phyloP scores from a whole-genome alignment of 1,139 yeast species.

The Hyphopichia buzzinii region DNA sequence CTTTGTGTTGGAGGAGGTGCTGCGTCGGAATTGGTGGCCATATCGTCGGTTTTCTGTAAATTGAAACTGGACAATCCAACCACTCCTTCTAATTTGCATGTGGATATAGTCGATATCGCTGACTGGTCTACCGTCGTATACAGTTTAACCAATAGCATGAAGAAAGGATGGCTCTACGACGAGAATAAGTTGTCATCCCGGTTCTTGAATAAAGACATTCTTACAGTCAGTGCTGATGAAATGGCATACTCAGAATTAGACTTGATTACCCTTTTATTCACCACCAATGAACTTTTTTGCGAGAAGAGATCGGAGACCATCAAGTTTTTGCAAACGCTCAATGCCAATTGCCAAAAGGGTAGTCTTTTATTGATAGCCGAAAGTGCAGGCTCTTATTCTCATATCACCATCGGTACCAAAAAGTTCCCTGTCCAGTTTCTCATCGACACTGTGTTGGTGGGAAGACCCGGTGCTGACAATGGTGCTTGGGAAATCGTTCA shows the following conservation, averaged over 20 bases:
- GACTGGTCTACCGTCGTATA: slow-evolving; percentile 64
- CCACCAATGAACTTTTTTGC: slow-evolving; percentile 78
- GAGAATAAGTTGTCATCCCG: slow-evolving; percentile 36
- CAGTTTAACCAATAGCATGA: slow-evolving; percentile 41
- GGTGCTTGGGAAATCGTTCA: slow-evolving; percentile 69
- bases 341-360: slow-evolving; percentile 48
- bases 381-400: slow-evolving; percentile 88
- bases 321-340: slow-evolving; percentile 53
- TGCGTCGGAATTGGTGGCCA: slow-evolving; percentile 74
- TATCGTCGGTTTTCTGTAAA: slow-evolving; percentile 58
- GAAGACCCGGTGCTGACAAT: slow-evolving; percentile 44
- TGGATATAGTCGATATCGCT: slow-evolving; percentile 71
- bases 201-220: slow-evolving; percentile 54
- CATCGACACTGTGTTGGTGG: slow-evolving; percentile 67
- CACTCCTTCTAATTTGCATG: slow-evolving; percentile 33
- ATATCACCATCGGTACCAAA: slow-evolving; percentile 71
- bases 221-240: slow-evolving; percentile 13
- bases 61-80: slow-evolving; percentile 39
- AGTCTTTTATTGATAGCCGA: slow-evolving; percentile 68
- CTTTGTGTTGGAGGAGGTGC: slow-evolving; percentile 89
- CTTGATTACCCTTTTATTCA: slow-evolving; percentile 72
- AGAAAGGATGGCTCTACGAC: slow-evolving; percentile 52
- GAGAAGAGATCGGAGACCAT: slow-evolving; percentile 65
- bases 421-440: slow-evolving; percentile 80
- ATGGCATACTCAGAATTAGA: slow-evolving; percentile 20